Percentiles rank a stretch among this genome's conserved stretches.
phyloP scores from a whole-genome alignment of 2,329 filamentous ascomycete genomes.

The Hansfordia pulvinata region DNA sequence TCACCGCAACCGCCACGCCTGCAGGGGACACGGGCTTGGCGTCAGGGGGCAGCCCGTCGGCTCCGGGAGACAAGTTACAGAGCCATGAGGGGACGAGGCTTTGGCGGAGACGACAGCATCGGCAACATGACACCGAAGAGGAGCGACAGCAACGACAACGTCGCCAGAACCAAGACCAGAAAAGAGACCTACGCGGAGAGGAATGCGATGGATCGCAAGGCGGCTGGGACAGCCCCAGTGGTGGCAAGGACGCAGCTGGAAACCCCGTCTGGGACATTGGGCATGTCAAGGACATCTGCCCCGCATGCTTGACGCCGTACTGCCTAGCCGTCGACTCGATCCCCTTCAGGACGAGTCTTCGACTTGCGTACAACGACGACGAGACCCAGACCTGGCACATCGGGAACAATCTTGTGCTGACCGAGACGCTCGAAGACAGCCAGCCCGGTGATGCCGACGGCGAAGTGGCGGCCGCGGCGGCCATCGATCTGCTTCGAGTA shows the following conservation, averaged over 20 bases:
- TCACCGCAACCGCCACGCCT: too few species aligned
- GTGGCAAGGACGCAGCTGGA: background rate
- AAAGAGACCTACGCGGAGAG: too few species aligned
- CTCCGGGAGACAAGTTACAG: too few species aligned
- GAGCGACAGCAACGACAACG: too few species aligned
- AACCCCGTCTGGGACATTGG: conserved; percentile 9
- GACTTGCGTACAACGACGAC: conserved; percentile 11
- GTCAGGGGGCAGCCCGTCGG: too few species aligned
- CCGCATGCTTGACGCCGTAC: conserved; percentile 13
- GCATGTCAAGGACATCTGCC: conserved; percentile 11
- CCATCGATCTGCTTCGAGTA: conserved; percentile 5
- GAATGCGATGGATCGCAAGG: too few species aligned
- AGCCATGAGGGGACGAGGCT: too few species aligned
- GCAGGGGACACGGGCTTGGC: too few species aligned
- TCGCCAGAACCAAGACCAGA: too few species aligned
- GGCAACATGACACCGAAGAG: too few species aligned
- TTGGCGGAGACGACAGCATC: too few species aligned
- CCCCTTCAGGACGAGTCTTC: conserved; percentile 11
- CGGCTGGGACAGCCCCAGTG: background rate
- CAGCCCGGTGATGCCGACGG: conserved; percentile 4
- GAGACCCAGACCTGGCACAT: conserved; percentile 12
- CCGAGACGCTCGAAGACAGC: conserved; percentile 9
- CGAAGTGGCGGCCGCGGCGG: conserved; percentile 8
- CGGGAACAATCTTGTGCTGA: conserved; percentile 11
- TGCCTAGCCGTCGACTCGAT: conserved; percentile 11